Evolutionary conservation across 768 basidiomycete species (phyloP), one percentile per base, ranked within the genome.

Genomic region (Tylopilus sp.): DNA sequence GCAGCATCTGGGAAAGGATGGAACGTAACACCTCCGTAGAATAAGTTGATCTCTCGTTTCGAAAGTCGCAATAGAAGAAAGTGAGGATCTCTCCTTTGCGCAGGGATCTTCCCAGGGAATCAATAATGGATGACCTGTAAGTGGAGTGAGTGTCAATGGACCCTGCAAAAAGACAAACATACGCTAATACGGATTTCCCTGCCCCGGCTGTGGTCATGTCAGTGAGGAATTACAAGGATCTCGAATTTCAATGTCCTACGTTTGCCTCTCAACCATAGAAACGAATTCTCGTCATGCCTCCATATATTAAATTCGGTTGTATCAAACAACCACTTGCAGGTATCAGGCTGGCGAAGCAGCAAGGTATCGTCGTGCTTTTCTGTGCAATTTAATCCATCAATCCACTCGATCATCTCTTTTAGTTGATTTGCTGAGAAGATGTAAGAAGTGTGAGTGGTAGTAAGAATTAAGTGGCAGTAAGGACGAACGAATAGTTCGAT

Each of bases 171-270:
- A 21, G 4, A 6, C 20, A 25, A 21, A 39, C 53, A 33, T 50
- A 53, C 52, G 41, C 52, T 15, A 48, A 39, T 9, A 48, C 47
- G 7, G 47, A 48, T 48, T 31, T 41, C 12, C 30, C 47, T 4
- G 40, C 28, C 5, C 47, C 47, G 6, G 26, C 47, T 48, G 22
- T n/a, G 10, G 18, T 48, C 20, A 10, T 5, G 4, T 48, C 22
- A 48, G 10, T 3, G n/a, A 40, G 3, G 25, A 9, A n/a, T 6
- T 22, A 17, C 7, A 11, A 6, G 45, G 21, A 21, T 2, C 6
- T 1, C 1, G 45, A 30, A 21, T 2, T 10, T 1, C 1, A 15
- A 31, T 11, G 12, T 1, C 48, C 23, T 15, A 51, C 50, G 36
- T 51, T 51, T 51, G 7, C 43, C 43, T 25, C 28, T 21, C 21